Evolutionary conservation across 2,329 filamentous ascomycete species (phyloP).

Genomic region (Parafenestella ontariensis): DNA sequence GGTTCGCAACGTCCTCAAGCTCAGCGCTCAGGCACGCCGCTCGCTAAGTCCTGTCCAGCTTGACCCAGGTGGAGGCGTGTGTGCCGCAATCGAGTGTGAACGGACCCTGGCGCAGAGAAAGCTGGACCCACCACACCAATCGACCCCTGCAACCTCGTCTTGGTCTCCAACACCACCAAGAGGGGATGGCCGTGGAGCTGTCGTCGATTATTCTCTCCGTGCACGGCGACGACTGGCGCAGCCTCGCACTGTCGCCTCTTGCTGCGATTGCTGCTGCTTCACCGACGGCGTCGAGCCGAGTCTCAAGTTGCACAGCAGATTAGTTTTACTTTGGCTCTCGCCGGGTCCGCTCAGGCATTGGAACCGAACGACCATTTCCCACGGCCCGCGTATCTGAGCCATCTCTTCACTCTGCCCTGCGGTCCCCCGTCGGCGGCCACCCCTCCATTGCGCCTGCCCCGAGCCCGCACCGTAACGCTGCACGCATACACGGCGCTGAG

Average conservation of each 20-base stretch:
- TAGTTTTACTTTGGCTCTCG: neutral
- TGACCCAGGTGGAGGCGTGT: neutral
- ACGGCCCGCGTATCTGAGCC: neutral
- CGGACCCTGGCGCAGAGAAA: neutral
- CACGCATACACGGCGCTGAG: constrained; percentile 3
- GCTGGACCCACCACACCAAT: neutral
- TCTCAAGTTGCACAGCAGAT: neutral
- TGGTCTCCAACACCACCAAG: constrained; percentile 1
- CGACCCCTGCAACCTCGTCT: neutral
- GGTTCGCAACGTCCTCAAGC: neutral
- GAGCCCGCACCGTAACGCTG: neutral
- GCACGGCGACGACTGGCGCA: neutral
- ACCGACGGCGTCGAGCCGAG: neutral
- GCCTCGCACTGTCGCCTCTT: constrained; percentile 1
- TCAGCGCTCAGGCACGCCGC: neutral
- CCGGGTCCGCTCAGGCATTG: neutral
- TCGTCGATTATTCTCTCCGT: neutral
- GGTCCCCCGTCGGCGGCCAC: neutral
- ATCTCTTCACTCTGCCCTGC: neutral
- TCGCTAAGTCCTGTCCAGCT: neutral
- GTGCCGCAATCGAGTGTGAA: neutral
- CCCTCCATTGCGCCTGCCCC: neutral
- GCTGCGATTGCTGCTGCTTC: constrained; percentile 7
- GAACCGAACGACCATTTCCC: neutral
- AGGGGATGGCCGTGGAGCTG: neutral